These are phyloP conservation scores for Volvox africanus DNA, from an alignment of 139 green algal genomes.

Conservation along the genomic window DNA sequence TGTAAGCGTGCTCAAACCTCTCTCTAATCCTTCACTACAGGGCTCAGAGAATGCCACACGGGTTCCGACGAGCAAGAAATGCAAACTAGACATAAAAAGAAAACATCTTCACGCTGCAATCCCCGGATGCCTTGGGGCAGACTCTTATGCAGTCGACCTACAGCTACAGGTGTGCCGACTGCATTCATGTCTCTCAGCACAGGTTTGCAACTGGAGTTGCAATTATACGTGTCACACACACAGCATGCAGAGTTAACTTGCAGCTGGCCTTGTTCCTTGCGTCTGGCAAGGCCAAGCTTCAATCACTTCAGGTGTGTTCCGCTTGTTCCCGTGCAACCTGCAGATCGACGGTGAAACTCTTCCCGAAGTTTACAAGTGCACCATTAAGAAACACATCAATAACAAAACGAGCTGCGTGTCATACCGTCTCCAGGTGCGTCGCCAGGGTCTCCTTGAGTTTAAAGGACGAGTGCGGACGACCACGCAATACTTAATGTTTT, in stretches of 20 bases:
- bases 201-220: background rate
- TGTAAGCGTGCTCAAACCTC: no score
- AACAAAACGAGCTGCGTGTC: slow-evolving; percentile 38
- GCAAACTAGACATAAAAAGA: slow-evolving; percentile 46
- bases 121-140: slow-evolving; percentile 5
- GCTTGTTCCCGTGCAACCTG: background rate
- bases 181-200: background rate
- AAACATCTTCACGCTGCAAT: slow-evolving; percentile 36
- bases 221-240: background rate
- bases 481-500: no score
- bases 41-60: slow-evolving; percentile 13
- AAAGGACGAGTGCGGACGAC: no score
- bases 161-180: slow-evolving; percentile 32
- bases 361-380: slow-evolving; percentile 44
- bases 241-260: background rate
- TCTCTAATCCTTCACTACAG: background rate
- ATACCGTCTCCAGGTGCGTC: slow-evolving; percentile 32
- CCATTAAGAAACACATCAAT: slow-evolving; percentile 46
- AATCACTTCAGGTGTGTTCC: background rate
- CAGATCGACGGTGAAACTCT: slow-evolving; percentile 25
- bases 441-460: background rate
- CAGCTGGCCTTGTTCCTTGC: background rate
- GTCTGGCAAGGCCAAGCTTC: no score
- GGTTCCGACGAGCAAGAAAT: slow-evolving; percentile 41
- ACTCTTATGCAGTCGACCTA: slow-evolving; percentile 7